Conservation (phyloP, 768 basidiomycete genomes). For the Crucibulum laeve region DNA sequence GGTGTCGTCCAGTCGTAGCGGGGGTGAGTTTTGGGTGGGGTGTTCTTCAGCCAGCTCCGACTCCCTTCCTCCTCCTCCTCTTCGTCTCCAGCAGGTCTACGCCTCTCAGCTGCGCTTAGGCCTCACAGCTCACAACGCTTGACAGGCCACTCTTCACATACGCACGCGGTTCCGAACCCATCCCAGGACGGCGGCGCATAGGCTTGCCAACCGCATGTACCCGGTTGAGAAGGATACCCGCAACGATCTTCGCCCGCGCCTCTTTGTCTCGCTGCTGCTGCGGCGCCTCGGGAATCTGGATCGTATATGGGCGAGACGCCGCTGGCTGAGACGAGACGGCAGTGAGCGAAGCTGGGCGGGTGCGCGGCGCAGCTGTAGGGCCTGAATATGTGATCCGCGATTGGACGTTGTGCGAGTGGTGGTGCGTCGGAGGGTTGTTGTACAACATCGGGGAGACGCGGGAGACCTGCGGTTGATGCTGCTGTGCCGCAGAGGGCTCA, state of each 20-base stretch:
- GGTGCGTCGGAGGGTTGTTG: slow-evolving; percentile 6
- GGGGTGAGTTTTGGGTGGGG: no score
- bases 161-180: slow-evolving; percentile 15
- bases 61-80: no score
- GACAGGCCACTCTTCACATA: slow-evolving; percentile 54
- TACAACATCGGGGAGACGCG: slow-evolving; percentile 4
- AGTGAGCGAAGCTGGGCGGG: not conserved
- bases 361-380: not conserved
- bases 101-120: no score
- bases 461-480: slow-evolving; percentile 2
- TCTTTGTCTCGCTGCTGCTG: slow-evolving; percentile 22
- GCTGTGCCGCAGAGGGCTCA: slow-evolving; percentile 14
- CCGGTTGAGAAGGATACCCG: slow-evolving; percentile 52
- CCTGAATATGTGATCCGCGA: not conserved
- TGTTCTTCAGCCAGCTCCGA: no score
- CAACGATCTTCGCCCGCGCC: slow-evolving; percentile 47
- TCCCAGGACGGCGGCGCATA: slow-evolving; percentile 35
- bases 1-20: no score
- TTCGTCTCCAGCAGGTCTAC: no score
- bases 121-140: slow-evolving; percentile 43
- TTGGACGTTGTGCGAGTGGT: slow-evolving; percentile 1
- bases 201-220: slow-evolving; percentile 50
- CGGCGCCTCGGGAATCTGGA: slow-evolving; percentile 19
- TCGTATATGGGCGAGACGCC: slow-evolving; percentile 16
- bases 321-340: no score